Evolutionary conservation across 202 grass and related monocot species (phyloP).

Genomic region (Miscanthus sacchariflorus): DNA sequence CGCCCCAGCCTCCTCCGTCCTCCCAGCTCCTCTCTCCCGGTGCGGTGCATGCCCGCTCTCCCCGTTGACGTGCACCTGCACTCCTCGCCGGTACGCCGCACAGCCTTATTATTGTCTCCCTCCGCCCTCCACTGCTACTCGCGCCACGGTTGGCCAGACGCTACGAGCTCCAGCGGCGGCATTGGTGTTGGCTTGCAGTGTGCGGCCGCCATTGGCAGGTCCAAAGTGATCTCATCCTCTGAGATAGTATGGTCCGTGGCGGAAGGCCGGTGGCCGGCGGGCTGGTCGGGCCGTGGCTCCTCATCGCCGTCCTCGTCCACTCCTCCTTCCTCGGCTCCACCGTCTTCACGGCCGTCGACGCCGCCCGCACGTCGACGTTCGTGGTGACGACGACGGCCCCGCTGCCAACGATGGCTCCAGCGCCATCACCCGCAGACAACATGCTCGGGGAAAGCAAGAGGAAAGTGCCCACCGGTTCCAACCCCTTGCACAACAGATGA

Average conservation of each 20-base stretch:
- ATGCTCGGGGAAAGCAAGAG: conserved; percentile 50
- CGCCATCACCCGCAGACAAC: conserved; percentile 39
- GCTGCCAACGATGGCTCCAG: conserved; percentile 39
- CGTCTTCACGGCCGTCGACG: conserved; percentile 53
- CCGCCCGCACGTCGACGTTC: conserved; percentile 59
- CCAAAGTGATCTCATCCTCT: neutral
- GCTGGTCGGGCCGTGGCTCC: conserved; percentile 47
- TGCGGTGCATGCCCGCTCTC: neutral
- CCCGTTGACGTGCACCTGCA: conserved; percentile 12
- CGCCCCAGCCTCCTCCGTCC: neutral
- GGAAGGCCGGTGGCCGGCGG: neutral
- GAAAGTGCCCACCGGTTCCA: conserved; percentile 57
- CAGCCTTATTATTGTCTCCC: neutral
- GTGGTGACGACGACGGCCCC: conserved; percentile 22
- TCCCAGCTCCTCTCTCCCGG: neutral
- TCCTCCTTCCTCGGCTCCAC: conserved; percentile 54
- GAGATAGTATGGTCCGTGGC: conserved; percentile 35
- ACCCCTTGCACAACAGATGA: conserved; percentile 81
- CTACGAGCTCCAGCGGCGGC: neutral
- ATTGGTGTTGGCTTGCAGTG: neutral
- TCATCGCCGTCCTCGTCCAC: conserved; percentile 56
- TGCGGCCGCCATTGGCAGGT: neutral
- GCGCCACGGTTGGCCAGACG: neutral
- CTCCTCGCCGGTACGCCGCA: conserved; percentile 24
- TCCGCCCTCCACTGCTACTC: conserved; percentile 4